These are phyloP conservation scores for Microsporum canis DNA, from an alignment of 2,329 filamentous ascomycete genomes.

Conservation along the genomic window DNA sequence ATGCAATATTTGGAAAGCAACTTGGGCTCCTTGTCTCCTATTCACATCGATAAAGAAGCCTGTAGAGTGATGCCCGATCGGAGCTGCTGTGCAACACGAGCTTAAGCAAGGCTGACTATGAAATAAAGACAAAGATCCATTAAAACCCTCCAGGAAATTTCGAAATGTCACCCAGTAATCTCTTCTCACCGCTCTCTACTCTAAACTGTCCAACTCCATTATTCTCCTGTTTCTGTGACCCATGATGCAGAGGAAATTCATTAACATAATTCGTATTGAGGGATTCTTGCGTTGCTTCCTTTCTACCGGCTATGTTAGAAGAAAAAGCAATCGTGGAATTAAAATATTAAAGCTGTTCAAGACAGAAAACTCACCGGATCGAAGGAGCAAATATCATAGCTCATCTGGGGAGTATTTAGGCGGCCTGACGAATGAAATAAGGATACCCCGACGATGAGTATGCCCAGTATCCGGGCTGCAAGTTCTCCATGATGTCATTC, in stretches of 20 bases:
- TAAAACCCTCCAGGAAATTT: neutral
- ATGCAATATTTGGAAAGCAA: neutral
- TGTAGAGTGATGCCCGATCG: neutral
- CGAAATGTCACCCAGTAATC: neutral
- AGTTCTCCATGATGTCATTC: slow-evolving; percentile 20
- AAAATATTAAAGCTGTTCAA: neutral
- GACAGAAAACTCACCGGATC: neutral
- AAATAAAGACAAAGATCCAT: neutral
- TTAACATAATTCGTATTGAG: neutral
- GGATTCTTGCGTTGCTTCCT: neutral
- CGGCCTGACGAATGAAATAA: slow-evolving; percentile 11
- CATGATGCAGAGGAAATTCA: neutral
- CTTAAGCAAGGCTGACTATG: neutral
- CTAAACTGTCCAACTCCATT: neutral
- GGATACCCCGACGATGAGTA: slow-evolving; percentile 9
- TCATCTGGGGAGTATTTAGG: neutral
- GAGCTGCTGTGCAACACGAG: neutral
- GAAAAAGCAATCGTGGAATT: no score
- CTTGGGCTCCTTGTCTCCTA: neutral
- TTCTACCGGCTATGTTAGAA: neutral
- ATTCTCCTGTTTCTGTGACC: neutral
- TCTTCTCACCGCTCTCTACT: neutral
- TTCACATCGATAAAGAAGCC: slow-evolving; percentile 1
- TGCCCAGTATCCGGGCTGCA: slow-evolving; percentile 23
- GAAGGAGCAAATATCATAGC: neutral